A percentile compares a stretch with the other conserved stretches of the same genome.
phyloP scores from a whole-genome alignment of 495 filamentous ascomycete genomes.

The Podospora didyma region DNA sequence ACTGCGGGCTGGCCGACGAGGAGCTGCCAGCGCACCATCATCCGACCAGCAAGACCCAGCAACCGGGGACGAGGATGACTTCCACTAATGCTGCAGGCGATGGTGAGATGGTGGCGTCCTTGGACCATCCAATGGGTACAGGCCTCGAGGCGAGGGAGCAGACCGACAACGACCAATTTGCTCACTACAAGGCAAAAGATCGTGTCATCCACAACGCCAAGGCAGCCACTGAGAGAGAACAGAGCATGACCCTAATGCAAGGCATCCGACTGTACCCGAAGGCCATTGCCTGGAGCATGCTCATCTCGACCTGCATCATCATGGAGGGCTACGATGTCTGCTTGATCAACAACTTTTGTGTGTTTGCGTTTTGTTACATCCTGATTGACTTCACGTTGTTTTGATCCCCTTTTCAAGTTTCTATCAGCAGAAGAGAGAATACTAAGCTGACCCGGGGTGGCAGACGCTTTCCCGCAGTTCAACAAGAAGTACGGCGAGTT shows the following conservation, averaged over 20 bases:
- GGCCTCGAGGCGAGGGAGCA: neutral
- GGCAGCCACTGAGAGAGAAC: constrained; percentile 48
- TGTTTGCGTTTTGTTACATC: no score
- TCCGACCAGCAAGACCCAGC: neutral
- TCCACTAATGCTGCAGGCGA: constrained; percentile 4
- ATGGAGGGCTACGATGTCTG: constrained; percentile 65
- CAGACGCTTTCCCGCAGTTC: constrained; percentile 53
- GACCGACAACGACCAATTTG: constrained; percentile 6
- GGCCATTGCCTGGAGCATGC: constrained; percentile 55
- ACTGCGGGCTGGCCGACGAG: no score
- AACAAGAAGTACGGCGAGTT: constrained; percentile 64
- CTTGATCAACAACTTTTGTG: constrained; percentile 51
- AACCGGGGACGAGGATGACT: constrained; percentile 10
- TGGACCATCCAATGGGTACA: neutral
- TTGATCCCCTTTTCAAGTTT: no score
- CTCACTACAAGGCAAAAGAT: constrained; percentile 25
- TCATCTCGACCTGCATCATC: constrained; percentile 58
- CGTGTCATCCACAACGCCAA: constrained; percentile 43
- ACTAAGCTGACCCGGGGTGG: constrained; percentile 15
- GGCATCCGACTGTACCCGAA: constrained; percentile 53
- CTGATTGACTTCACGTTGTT: no score
- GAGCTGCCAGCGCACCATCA: neutral
- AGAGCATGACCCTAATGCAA: constrained; percentile 50
- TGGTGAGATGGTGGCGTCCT: neutral
- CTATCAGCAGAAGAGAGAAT: no score